Evolutionary conservation across 2,329 filamentous ascomycete genomes (phyloP).

Genomic region (Colletotrichum liriopes): DNA sequence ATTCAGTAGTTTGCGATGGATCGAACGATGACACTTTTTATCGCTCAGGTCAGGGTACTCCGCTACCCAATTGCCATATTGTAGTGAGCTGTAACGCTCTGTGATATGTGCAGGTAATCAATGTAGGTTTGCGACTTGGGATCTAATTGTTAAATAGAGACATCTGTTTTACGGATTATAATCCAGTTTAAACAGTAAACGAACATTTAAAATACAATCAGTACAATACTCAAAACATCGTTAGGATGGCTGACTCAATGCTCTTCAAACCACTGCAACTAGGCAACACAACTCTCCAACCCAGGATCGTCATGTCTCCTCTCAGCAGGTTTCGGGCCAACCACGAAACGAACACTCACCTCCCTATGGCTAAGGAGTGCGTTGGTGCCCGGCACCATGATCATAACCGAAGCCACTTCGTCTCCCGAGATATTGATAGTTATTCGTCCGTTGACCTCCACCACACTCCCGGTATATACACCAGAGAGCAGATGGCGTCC

Average conservation of each 20-base stretch:
- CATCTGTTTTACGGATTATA: neutral
- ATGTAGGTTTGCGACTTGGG: neutral
- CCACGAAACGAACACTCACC: slow-evolving; percentile 6
- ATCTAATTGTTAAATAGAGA: neutral
- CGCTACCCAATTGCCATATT: neutral
- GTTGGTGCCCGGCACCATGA: slow-evolving; percentile 56
- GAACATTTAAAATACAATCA: neutral
- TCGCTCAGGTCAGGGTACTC: no score
- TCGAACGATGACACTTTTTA: neutral
- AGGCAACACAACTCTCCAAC: neutral
- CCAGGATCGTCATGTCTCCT: neutral
- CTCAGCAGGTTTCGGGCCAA: neutral
- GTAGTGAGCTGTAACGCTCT: neutral
- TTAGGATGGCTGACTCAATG: neutral
- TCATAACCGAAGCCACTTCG: slow-evolving; percentile 64
- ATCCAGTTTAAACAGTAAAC: no score
- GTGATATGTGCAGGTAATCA: rapidly evolving
- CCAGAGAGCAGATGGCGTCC: slow-evolving; percentile 29
- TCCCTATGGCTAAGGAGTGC: slow-evolving; percentile 50
- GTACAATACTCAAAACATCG: neutral
- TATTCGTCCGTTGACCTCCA: slow-evolving; percentile 32
- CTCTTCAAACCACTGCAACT: neutral
- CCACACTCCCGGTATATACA: neutral
- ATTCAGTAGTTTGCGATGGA: neutral
- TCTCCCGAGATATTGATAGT: slow-evolving; percentile 52